These are phyloP conservation scores for Colletotrichum echinochloae DNA, from an alignment of 2,329 filamentous ascomycete species.

Conservation along the genomic window DNA sequence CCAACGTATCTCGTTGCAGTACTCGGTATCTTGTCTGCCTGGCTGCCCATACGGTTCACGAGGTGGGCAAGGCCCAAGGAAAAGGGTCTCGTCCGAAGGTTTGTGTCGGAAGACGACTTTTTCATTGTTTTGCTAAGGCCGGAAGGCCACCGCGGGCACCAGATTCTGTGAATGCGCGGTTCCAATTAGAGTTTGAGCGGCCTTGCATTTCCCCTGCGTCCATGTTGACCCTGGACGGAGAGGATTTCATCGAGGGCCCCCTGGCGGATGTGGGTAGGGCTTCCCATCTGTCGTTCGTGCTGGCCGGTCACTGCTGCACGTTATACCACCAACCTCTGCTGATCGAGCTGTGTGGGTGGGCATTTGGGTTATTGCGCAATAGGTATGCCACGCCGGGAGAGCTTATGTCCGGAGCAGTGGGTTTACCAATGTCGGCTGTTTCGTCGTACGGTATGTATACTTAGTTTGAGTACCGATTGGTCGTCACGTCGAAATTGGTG, in stretches of 20 bases:
- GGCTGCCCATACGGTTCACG: no score
- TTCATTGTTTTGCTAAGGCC: no score
- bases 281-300: no score
- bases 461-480: background rate
- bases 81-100: no score
- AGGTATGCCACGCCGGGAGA: conserved; percentile 5
- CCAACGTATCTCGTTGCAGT: background rate
- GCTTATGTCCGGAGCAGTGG: conserved; percentile 23
- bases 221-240: background rate
- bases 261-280: background rate
- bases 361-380: conserved; percentile 26
- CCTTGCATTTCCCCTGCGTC: conserved; percentile 6
- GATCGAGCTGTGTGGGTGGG: background rate
- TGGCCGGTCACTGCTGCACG: no score
- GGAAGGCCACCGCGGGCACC: no score
- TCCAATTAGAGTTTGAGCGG: conserved; percentile 12
- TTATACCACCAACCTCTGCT: no score
- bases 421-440: conserved; percentile 12
- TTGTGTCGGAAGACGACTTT: no score
- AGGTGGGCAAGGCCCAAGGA: no score
- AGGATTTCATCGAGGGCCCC: conserved; percentile 6
- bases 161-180: no score
- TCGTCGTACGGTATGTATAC: no score
- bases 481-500: background rate
- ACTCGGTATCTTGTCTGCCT: background rate